Evolutionary conservation across 108 stramenopile species (phyloP), one percentile per base, ranked within the genome.

Genomic region (Pseudonitzschia multiseries): DNA sequence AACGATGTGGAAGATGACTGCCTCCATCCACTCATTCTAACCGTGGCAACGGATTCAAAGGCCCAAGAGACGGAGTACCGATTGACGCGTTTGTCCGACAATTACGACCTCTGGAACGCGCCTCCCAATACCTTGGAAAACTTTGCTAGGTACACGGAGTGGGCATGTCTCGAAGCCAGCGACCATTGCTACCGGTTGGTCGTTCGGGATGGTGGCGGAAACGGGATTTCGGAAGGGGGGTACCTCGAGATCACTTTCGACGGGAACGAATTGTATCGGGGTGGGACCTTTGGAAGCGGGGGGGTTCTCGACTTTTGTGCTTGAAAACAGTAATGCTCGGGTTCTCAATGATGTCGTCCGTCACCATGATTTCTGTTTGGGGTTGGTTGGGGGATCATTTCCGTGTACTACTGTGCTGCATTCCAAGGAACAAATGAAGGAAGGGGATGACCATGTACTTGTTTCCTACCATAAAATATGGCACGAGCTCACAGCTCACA

Each of bases 161-260:
- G 13, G 20, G 31, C 68, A 8, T 76, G 75, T 40, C 22, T 76
- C 24, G 61, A 63, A 52, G 36, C 48, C 31, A 24, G 31, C 8
- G 48, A 78, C 15, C 32, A 3, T 27, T 78, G 77, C 71, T 78
- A 60, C 52, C 41, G 32, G 22, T 79, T 79, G 42, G 46, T 42
- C 5, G 62, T 79, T 14, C 36, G 36, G 18, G 78, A 79, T 54
- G 33, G 50, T 3, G 67, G 72, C 44, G 68, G 73, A 43, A 68
- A 79, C 69, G 78, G 78, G 40, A 79, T 79, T 18, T n/a, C 61
- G 26, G 68, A 62, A 29, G 57, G 66, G 22, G 61, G 61, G 14
- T 15, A 10, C 29, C 69, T 76, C 29, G 48, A 48, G 22, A 24
- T 76, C 4, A 15, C 31, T 9, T 76, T 69, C 62, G 50, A 59